phyloP scores from a whole-genome alignment of 177 flowering plant genomes.

The Vitis hybrid region DNA sequence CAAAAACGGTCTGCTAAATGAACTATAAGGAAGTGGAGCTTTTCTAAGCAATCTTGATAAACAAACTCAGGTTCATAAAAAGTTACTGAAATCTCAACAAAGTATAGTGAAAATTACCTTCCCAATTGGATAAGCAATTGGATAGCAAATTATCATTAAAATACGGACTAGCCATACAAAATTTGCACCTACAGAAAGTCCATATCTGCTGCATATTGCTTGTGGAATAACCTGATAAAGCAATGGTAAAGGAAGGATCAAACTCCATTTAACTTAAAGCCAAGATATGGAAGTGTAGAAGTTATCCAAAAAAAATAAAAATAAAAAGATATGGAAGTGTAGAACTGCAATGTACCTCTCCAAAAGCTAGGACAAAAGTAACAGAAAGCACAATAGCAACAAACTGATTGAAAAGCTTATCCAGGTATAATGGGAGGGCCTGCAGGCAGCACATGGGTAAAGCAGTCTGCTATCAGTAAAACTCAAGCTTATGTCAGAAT shows the following conservation, averaged over 20 bases:
- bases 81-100: neutral
- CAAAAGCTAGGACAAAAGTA: constrained; percentile 88
- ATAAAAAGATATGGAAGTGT: neutral
- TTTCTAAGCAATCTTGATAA: no score
- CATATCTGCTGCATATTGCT: constrained; percentile 93
- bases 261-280: neutral
- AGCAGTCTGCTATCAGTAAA: neutral
- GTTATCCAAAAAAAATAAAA: neutral
- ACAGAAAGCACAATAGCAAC: constrained; percentile 82
- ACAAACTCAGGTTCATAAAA: neutral
- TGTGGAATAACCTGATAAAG: constrained; percentile 86
- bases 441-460: constrained; percentile 31
- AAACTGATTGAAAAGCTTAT: constrained; percentile 84
- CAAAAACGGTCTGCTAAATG: no score
- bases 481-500: neutral
- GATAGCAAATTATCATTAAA: constrained; percentile 86
- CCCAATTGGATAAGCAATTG: constrained; percentile 88
- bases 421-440: constrained; percentile 96
- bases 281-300: constrained; percentile 7
- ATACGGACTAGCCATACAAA: constrained; percentile 90
- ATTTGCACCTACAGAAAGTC: constrained; percentile 97
- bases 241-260: constrained; percentile 5
- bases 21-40: no score
- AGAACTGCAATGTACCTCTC: constrained; percentile 59
- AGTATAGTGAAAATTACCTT: constrained; percentile 53